Base-by-base conservation (phyloP, 129 eudicot genomes). In the Scalesia atractyloides region DNA sequence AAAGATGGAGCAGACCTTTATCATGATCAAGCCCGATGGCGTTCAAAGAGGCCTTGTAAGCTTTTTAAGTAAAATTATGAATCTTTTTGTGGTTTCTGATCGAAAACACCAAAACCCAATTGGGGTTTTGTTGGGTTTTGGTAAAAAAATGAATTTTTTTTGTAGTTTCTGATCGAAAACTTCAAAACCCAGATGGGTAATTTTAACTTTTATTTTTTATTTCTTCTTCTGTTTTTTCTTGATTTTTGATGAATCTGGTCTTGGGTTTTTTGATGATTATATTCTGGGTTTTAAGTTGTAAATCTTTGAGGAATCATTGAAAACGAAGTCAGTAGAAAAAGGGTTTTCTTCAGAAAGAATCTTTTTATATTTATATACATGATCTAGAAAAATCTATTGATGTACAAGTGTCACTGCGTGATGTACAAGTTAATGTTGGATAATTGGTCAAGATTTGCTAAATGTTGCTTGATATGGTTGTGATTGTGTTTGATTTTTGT, bases 21-120 rank as follows among this genome's bases (percentile, higher is more conserved):
- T 89, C 75, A 89, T 89, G 96, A 89, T 89, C 83, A 86, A 89
- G 86, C 96, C 96, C 63, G 96, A 89, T 78, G 96, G 96, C 34
- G 96, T 89, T 71, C 96, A 89, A 63, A 82, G 96, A 80, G 90
- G 90, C 76, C 86, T 89, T 78, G 96, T 89, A 63, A 68, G 81
- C n/a, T 82, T 26, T 61, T 15, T 10, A n/a, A 57, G 26, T 71
- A 33, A 1, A 20, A 3, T 26, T 59, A n/a, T 24, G 4, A 26
- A 24, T 59, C 41, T 2, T 22, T 37, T 39, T 39, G 8, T 39
- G 9, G 7, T 24, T 11, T 57, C n/a, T 10, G 63, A 22, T 41
- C 72, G 15, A 1, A 20, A 5, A n/a, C 61, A 11, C 30, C 2
- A 16, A 26, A 46, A 54, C 8, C 62, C 50, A 59, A 11, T 64